These are phyloP conservation scores for Carpinus viminea DNA, from an alignment of 306 rosid species.

Conservation along the genomic window DNA sequence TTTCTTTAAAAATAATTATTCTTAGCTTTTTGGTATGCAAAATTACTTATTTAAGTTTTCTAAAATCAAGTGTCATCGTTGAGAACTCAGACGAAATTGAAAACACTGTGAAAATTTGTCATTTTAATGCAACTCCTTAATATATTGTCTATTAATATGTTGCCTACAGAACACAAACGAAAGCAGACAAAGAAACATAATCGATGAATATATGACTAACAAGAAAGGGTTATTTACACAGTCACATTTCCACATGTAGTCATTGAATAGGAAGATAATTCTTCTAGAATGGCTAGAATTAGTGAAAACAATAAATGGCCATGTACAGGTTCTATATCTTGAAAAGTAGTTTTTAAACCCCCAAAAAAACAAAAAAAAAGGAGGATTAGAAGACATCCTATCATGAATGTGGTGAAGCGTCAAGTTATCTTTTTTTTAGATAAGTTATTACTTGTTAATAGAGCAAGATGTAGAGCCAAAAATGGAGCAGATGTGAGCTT, in stretches of 20 bases:
- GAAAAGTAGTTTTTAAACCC: not conserved
- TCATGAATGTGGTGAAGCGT: not conserved
- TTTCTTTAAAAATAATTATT: no score
- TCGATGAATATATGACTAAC: not conserved
- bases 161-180: not conserved
- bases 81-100: not conserved
- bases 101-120: not conserved
- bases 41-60: no score
- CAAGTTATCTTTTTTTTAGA: not conserved
- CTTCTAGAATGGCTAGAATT: not conserved
- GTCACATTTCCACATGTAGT: not conserved
- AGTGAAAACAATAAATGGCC: constrained; percentile 6
- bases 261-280: not conserved
- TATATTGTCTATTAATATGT: not conserved
- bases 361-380: not conserved
- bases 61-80: not conserved
- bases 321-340: not conserved
- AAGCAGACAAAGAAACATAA: not conserved
- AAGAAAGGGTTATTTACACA: not conserved
- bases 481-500: constrained; percentile 50
- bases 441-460: not conserved
- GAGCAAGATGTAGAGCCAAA: constrained; percentile 15
- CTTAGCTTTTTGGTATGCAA: no score
- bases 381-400: not conserved
- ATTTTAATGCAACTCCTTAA: not conserved